Percentiles rank a stretch among this genome's conserved stretches.
phyloP scores from a whole-genome alignment of 441 rosid species.

The Metrosideros polymorpha region DNA sequence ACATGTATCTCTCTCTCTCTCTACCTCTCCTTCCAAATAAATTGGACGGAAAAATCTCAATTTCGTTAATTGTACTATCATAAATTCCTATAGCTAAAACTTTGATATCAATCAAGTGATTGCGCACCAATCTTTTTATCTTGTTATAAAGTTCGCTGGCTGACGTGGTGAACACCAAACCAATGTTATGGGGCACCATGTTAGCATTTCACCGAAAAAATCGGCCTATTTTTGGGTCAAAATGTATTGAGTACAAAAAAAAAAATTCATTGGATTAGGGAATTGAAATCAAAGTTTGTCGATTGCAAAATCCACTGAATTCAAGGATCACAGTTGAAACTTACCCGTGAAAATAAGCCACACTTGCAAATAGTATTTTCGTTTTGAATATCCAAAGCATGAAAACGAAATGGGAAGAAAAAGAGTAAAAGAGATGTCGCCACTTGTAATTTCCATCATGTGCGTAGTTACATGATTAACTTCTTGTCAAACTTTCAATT shows the following conservation, averaged over 20 bases:
- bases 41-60: not conserved
- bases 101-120: no score
- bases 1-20: slow-evolving; percentile 24
- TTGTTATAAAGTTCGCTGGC: not conserved
- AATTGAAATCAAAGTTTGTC: not conserved
- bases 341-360: not conserved
- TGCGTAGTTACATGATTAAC: not conserved
- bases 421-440: not conserved
- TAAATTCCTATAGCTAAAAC: no score
- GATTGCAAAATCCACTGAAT: not conserved
- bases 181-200: rapidly evolving
- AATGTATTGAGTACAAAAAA: not conserved
- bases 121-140: not conserved
- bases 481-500: not conserved
- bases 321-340: not conserved
- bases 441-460: not conserved
- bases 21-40: not conserved
- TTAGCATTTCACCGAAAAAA: not conserved
- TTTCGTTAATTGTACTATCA: not conserved
- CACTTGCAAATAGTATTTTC: not conserved
- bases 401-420: not conserved
- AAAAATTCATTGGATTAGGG: not conserved
- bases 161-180: not conserved
- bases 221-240: not conserved
- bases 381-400: not conserved